phyloP scores from a whole-genome alignment of 2,329 filamentous ascomycete species.

The Aspergillus sp. region DNA sequence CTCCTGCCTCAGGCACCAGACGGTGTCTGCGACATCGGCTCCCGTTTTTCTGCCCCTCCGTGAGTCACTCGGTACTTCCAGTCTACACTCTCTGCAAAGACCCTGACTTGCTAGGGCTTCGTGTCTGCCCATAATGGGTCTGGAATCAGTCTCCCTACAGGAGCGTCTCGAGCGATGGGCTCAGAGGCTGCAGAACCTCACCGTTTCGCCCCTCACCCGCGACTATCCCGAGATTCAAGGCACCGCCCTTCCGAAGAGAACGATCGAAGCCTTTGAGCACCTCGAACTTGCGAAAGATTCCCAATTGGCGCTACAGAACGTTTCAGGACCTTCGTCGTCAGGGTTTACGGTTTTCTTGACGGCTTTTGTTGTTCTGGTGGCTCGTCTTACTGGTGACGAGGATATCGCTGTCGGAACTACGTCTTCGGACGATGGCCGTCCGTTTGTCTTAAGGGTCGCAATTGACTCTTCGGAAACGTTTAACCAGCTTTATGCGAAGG shows the following conservation, averaged over 20 bases:
- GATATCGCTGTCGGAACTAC: constrained; percentile 41
- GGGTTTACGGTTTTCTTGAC: constrained; percentile 35
- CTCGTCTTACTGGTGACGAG: constrained; percentile 40
- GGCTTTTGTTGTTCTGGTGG: constrained; percentile 36
- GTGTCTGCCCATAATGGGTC: constrained; percentile 24
- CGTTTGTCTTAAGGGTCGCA: constrained; percentile 37
- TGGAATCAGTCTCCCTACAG: constrained; percentile 24
- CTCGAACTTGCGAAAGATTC: constrained; percentile 28
- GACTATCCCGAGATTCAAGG: constrained; percentile 35
- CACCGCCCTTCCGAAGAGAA: constrained; percentile 26
- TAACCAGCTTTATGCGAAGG: constrained; percentile 29
- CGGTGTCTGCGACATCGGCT: constrained; percentile 19
- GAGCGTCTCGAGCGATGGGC: constrained; percentile 35
- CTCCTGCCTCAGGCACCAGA: not conserved
- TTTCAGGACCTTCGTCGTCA: constrained; percentile 25
- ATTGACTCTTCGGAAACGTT: constrained; percentile 35
- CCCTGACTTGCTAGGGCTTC: constrained; percentile 4
- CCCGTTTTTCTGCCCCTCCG: constrained; percentile 19
- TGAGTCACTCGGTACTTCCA: too few species aligned
- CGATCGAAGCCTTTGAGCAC: constrained; percentile 35
- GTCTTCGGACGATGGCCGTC: constrained; percentile 33
- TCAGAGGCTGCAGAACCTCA: constrained; percentile 32
- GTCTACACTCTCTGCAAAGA: constrained; percentile 8
- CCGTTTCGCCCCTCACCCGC: constrained; percentile 35
- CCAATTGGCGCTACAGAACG: constrained; percentile 29